Evolutionary conservation across 2,329 filamentous ascomycete genomes (phyloP).

Genomic region (Alternaria hordeiaustralica): DNA sequence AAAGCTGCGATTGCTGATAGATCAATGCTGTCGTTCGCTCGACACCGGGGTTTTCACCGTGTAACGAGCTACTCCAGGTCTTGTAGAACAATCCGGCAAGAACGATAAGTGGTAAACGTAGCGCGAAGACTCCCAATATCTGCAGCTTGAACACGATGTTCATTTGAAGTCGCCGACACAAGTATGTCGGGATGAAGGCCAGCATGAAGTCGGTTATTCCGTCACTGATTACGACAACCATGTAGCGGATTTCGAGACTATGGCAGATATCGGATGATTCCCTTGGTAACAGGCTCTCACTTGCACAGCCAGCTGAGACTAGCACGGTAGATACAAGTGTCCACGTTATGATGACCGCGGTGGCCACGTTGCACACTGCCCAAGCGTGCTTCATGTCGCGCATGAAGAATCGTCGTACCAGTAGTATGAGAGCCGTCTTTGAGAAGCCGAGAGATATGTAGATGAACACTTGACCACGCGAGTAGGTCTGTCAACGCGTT

Average conservation of each 20-base stretch:
- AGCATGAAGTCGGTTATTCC: slow-evolving; percentile 32
- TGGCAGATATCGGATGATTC: slow-evolving; percentile 19
- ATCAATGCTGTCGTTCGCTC: background rate
- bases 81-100: background rate
- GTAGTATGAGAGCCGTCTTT: slow-evolving; percentile 34
- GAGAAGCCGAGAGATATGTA: slow-evolving; percentile 36
- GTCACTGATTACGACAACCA: slow-evolving; percentile 26
- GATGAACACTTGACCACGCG: slow-evolving; percentile 23
- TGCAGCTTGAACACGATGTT: slow-evolving; percentile 29
- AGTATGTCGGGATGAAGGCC: slow-evolving; percentile 26
- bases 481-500: background rate
- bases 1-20: background rate
- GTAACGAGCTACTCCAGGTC: background rate
- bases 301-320: background rate
- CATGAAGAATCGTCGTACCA: slow-evolving; percentile 38
- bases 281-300: slow-evolving; percentile 8
- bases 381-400: slow-evolving; percentile 33
- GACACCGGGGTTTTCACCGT: background rate
- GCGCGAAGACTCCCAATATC: slow-evolving; percentile 33
- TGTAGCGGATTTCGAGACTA: slow-evolving; percentile 23
- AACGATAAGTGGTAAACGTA: slow-evolving; percentile 26
- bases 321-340: slow-evolving; percentile 6
- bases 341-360: slow-evolving; percentile 24
- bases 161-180: slow-evolving; percentile 39
- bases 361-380: slow-evolving; percentile 30